Evolutionary conservation across 257 asterid genomes (phyloP), one percentile per base, ranked within the genome.

Genomic region (Paraleonurus japonicus): DNA sequence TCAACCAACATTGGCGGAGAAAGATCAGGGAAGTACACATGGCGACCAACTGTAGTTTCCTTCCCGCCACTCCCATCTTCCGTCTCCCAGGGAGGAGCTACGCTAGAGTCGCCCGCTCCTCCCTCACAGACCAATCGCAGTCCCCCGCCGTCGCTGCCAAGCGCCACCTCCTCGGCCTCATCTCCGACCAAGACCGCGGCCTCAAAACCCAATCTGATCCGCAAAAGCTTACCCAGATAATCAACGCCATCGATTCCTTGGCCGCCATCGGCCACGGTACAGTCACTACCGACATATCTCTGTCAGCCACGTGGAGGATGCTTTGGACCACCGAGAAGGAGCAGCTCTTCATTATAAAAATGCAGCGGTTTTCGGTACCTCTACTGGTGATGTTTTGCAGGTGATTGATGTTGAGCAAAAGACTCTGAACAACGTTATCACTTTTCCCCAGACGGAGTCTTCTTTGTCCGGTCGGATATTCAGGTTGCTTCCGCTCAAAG

Each of bases 241-340:
- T 84, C 75, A 81, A 59, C 12, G 92, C 98, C 43, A 81, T 93
- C 73, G 92, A 89, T 45, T 80, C 88, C 45, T 47, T 90, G 15
- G 83, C 95, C 61, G 70, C 75, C 61, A 30, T 71, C 58, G 88
- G 92, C 66, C 81, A 80, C n/a, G 84, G 76, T 15, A 80, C 82
- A 5, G 88, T 86, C 63, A 93, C 97, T 45, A 89, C 97, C 3
- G 87, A 35, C 51, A 16, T 74, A 7, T 83, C 89, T 9, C 70
- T 90, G 5, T 84, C 97, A 2, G 86, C 82, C 74, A 93, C 96
- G 81, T 90, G 98, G 97, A 85, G 97, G 57, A 4, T 93, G 90
- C 88, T 93, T 13, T 93, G 98, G 98, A 93, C 98, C 63, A 93
- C 98, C 1, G 98, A 93, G 96, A 93, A 93, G 83, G 98, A 90